Evolutionary conservation across 345 rosid genomes (phyloP).

Genomic region (Chamaenerion angustifolium): DNA sequence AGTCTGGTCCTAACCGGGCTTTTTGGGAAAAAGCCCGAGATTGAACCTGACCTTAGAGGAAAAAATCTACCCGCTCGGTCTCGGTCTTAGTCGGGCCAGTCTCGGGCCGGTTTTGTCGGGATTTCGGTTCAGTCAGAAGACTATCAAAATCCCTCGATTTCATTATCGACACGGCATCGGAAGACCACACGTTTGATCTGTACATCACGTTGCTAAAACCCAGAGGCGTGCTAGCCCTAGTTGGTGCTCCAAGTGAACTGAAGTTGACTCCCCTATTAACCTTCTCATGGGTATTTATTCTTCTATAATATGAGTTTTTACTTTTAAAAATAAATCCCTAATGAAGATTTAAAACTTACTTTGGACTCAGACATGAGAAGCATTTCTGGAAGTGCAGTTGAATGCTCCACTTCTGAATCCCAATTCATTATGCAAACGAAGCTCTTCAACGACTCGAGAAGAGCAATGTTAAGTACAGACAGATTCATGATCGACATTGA

Average conservation of each 20-base stretch:
- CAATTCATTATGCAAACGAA: constrained; percentile 51
- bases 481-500: constrained; percentile 75
- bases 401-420: constrained; percentile 78
- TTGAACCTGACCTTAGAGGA: too few species aligned
- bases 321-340: neutral
- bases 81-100: too few species aligned
- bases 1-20: too few species aligned
- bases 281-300: constrained; percentile 29
- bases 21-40: too few species aligned
- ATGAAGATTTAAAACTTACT: neutral
- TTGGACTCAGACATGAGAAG: constrained; percentile 43
- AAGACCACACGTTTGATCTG: constrained; percentile 69
- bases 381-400: constrained; percentile 50
- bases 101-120: too few species aligned
- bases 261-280: constrained; percentile 64
- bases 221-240: constrained; percentile 48
- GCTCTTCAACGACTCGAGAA: constrained; percentile 72
- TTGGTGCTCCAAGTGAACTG: constrained; percentile 67
- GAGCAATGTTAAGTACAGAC: constrained; percentile 62
- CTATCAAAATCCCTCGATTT: constrained; percentile 57
- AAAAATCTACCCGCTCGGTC: too few species aligned
- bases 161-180: constrained; percentile 67
- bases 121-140: too few species aligned
- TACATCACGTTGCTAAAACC: constrained; percentile 61
- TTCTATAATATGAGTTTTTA: neutral